Evolutionary conservation across 2,329 filamentous ascomycete species (phyloP).

Genomic region (Apiospora kogelbergensis): DNA sequence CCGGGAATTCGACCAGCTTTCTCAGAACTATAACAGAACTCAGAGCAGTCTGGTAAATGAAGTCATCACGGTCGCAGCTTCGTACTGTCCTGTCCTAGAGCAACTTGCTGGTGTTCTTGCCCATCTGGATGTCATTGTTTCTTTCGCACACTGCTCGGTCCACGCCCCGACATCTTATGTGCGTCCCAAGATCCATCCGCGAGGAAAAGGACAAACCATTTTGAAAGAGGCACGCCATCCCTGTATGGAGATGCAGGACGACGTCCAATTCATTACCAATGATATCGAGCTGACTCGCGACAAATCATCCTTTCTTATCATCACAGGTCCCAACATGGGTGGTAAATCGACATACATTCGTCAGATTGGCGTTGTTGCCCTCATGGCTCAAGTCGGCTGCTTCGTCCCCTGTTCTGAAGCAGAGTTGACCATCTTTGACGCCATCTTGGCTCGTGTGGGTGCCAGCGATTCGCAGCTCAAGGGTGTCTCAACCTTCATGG

Average conservation of each 20-base stretch:
- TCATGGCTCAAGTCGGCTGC: conserved; percentile 96
- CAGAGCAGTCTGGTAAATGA: conserved; percentile 89
- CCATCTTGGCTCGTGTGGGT: conserved; percentile 91
- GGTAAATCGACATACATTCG: conserved; percentile 98
- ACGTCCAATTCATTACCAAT: conserved; percentile 98
- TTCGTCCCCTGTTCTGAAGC: conserved; percentile 92
- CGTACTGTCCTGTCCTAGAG: conserved; percentile 92
- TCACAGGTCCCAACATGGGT: conserved; percentile 98
- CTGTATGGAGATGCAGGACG: conserved; percentile 98
- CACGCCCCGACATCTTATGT: conserved; percentile 92
- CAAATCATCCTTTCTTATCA: conserved; percentile 87
- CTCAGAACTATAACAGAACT: conserved; percentile 91
- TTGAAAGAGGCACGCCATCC: conserved; percentile 94
- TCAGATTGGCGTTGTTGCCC: conserved; percentile 91
- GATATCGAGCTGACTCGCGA: conserved; percentile 81
- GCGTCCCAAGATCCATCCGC: conserved; percentile 83
- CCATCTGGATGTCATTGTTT: conserved; percentile 92
- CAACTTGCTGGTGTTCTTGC: conserved; percentile 83
- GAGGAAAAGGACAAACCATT: conserved; percentile 83
- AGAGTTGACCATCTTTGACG: conserved; percentile 94
- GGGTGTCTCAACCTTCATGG: conserved; percentile 98
- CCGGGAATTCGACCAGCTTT: conserved; percentile 90
- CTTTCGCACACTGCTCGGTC: conserved; percentile 88
- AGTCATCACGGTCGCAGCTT: conserved; percentile 89
- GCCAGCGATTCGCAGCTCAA: conserved; percentile 96